Base-by-base conservation (phyloP, 345 rosid species). In the Boechera stricta region DNA sequence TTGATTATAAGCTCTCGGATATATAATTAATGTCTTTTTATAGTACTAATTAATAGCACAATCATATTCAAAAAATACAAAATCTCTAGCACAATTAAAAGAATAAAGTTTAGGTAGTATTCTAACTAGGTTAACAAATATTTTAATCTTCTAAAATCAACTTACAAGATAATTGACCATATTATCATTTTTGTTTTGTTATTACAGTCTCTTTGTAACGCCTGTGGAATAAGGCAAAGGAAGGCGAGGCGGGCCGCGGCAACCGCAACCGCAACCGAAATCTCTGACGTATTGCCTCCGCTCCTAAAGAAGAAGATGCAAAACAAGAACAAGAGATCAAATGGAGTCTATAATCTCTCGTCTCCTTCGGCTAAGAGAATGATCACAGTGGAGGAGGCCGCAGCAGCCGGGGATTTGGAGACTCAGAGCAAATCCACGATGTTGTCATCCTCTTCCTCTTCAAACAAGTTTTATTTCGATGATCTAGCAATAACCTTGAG, bases 181-280 rank as follows among this genome's bases (percentile, higher is more conserved):
- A 28, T 5, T 15, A 7, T 18, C 11, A 7, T n/a, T 24, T 51
- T 47, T 53, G 33, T 52, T 62, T 74, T 54, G 36, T 44, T 71
- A 41, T 59, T 74, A 75, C 87, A 93, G 98, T 84, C 98, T 3
- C 95, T 93, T 4, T 93, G 98, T 83, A 93, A 93, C 81, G 98
- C 98, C 4, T 93, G 98, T 54, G 97, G 98, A 39, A 93, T 93
- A 59, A 81, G 98, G 64, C 98, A 89, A 80, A 87, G 98, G 79
- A 93, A 93, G 83, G 98, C 95, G 4, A 86, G 95, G 66, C 59
- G 88, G 73, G 95, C 94, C 21, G 63, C 90, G 4, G 89, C 87
- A 2, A 88, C 87, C 0, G 82, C 82, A 2, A 58, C 83, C 5
- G 45, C 82, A 2, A 58, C 83, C 5, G 45, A 62, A 32, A 7